Evolutionary conservation across 129 eudicot genomes (phyloP).

Genomic region (Sambucus nigra): DNA sequence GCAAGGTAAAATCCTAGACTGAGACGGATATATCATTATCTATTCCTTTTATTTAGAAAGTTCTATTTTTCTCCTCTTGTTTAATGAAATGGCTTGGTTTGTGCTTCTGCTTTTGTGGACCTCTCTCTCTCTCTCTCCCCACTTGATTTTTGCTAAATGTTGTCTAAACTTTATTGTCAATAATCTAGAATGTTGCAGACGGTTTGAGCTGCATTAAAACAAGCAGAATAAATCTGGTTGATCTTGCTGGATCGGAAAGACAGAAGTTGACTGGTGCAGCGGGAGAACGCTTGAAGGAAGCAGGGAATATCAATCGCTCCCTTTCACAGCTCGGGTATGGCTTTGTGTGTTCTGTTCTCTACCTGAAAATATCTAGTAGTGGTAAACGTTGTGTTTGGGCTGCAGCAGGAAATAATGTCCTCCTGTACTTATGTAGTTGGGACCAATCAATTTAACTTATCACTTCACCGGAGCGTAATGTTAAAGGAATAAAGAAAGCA

Average conservation of each 20-base stretch:
- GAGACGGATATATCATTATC: not conserved
- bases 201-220: slow-evolving; percentile 77
- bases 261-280: slow-evolving; percentile 97
- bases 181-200: slow-evolving; percentile 53
- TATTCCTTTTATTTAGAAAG: not conserved
- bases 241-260: slow-evolving; percentile 98
- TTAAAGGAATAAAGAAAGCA: too few species aligned
- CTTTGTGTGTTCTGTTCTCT: not conserved
- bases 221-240: slow-evolving; percentile 91
- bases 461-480: too few species aligned
- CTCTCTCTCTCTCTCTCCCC: slow-evolving; percentile 3
- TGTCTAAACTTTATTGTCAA: slow-evolving; percentile 4
- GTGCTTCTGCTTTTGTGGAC: not conserved
- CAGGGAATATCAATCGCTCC: slow-evolving; percentile 96
- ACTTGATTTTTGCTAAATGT: slow-evolving; percentile 3
- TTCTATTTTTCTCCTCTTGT: not conserved
- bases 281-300: slow-evolving; percentile 96
- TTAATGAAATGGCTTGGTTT: not conserved
- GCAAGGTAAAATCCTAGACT: slow-evolving; percentile 61
- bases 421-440: not conserved
- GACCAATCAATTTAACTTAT: not conserved
- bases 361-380: not conserved
- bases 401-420: not conserved
- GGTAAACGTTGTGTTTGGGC: not conserved
- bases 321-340: slow-evolving; percentile 96